Evolutionary conservation across 306 rosid genomes (phyloP).

Genomic region (Cicer cuneatum): DNA sequence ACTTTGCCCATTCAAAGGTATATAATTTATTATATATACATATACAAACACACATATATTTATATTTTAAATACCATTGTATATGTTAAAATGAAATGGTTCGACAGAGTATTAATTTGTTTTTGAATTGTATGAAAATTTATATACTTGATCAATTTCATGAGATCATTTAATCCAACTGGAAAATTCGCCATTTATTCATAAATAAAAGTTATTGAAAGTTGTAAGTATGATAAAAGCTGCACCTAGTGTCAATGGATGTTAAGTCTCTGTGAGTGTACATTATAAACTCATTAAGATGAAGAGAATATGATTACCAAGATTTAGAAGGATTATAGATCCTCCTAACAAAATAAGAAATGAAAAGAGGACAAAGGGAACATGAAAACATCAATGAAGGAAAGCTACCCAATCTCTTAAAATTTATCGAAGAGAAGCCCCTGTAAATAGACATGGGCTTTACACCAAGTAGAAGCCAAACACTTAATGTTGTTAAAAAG

Average conservation of each 20-base stretch:
- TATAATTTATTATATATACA: too few species aligned
- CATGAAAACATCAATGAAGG: constrained; percentile 17
- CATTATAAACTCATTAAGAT: not conserved
- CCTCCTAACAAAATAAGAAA: not conserved
- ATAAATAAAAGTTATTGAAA: not conserved
- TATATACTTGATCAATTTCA: not conserved
- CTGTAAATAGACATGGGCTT: not conserved
- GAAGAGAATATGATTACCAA: not conserved
- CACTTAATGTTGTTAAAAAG: not conserved
- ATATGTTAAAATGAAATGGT: too few species aligned
- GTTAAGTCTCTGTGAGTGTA: not conserved
- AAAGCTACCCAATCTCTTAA: not conserved
- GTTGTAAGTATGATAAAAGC: not conserved
- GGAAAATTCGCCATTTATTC: not conserved
- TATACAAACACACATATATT: too few species aligned
- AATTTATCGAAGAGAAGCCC: not conserved
- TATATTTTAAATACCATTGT: too few species aligned
- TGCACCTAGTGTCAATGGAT: too few species aligned
- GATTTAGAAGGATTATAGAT: not conserved
- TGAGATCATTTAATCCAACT: not conserved
- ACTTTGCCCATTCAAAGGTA: too few species aligned
- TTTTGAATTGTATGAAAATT: not conserved
- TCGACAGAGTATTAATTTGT: too few species aligned
- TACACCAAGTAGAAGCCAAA: not conserved
- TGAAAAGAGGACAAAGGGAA: not conserved